phyloP scores from a whole-genome alignment of 1,284 basidiomycete genomes.

The Porodaedalea pini region DNA sequence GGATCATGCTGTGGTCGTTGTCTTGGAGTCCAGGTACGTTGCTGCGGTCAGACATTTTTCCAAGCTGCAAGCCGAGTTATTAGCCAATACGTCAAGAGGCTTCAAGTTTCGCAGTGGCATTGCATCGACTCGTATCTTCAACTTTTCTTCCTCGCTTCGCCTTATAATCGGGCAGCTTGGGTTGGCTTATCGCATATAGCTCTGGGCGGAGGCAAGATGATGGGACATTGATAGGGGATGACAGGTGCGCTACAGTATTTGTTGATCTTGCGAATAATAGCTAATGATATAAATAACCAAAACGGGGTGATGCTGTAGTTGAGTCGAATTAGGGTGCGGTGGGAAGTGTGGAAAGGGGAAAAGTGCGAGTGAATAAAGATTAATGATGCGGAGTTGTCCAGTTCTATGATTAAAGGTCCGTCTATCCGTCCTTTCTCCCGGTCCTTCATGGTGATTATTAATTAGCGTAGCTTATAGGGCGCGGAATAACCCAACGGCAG shows the following conservation, averaged over 20 bases:
- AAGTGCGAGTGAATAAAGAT: conserved; percentile 1
- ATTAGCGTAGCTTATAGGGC: conserved; percentile 8
- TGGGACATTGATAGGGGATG: not conserved
- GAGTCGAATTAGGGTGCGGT: not conserved
- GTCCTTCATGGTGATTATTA: conserved; percentile 6
- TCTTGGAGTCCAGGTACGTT: conserved; percentile 7
- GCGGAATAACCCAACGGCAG: conserved; percentile 2
- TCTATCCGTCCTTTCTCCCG: conserved; percentile 1
- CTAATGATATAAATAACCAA: conserved; percentile 17
- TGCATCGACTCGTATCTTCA: not conserved
- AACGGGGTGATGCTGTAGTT: not conserved
- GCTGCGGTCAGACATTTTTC: not conserved
- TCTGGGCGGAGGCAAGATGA: not conserved
- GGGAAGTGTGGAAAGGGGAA: not conserved
- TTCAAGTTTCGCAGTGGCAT: not conserved
- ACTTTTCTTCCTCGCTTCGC: not conserved
- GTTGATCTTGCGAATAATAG: conserved; percentile 4
- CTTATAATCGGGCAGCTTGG: not conserved
- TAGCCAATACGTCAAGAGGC: conserved; percentile 2
- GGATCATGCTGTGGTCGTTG: not conserved
- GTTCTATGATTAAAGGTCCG: conserved; percentile 1
- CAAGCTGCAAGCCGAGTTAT: not conserved
- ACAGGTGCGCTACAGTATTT: conserved; percentile 1
- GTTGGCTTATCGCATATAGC: not conserved
- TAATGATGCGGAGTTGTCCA: not conserved